A percentile compares a stretch with the other conserved stretches of the same genome.
Evolutionary conservation across 1,284 basidiomycete species (phyloP).

Genomic region (Irpex sp.): DNA sequence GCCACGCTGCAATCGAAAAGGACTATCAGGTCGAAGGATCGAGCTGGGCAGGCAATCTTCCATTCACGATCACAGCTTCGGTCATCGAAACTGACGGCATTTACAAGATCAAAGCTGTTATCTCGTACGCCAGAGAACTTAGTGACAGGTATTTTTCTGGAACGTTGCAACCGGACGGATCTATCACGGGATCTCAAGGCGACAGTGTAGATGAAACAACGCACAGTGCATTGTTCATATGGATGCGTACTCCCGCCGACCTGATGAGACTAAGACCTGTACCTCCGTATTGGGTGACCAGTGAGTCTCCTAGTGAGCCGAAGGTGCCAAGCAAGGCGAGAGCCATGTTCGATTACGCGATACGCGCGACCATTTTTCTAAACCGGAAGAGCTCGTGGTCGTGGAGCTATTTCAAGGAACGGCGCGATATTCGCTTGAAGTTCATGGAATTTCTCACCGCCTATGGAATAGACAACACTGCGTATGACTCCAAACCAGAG

Average conservation of each 20-base stretch:
- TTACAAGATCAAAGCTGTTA: constrained; percentile 11
- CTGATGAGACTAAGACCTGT: constrained; percentile 10
- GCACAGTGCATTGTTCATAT: constrained; percentile 5
- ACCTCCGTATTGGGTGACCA: neutral
- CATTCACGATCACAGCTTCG: constrained; percentile 11
- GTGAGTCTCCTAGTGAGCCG: constrained; percentile 19
- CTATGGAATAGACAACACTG: constrained; percentile 7
- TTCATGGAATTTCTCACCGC: constrained; percentile 12
- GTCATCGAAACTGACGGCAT: neutral
- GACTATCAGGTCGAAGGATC: constrained; percentile 11
- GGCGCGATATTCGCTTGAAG: constrained; percentile 2
- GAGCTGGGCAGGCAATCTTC: constrained; percentile 9
- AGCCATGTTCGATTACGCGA: constrained; percentile 25
- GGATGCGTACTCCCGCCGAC: constrained; percentile 14
- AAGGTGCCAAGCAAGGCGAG: constrained; percentile 10
- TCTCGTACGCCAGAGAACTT: constrained; percentile 4
- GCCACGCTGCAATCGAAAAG: constrained; percentile 1
- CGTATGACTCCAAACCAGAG: neutral
- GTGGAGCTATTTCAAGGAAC: constrained; percentile 14
- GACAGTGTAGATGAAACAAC: constrained; percentile 5
- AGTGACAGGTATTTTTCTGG: constrained; percentile 8
- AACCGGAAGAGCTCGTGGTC: constrained; percentile 14
- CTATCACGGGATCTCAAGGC: constrained; percentile 6
- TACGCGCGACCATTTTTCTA: constrained; percentile 11
- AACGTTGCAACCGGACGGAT: neutral